Percentiles rank a stretch among this genome's conserved stretches.
These are phyloP conservation scores for Fraxinus baroniana DNA, from an alignment of 305 asterid species.

Conservation along the genomic window DNA sequence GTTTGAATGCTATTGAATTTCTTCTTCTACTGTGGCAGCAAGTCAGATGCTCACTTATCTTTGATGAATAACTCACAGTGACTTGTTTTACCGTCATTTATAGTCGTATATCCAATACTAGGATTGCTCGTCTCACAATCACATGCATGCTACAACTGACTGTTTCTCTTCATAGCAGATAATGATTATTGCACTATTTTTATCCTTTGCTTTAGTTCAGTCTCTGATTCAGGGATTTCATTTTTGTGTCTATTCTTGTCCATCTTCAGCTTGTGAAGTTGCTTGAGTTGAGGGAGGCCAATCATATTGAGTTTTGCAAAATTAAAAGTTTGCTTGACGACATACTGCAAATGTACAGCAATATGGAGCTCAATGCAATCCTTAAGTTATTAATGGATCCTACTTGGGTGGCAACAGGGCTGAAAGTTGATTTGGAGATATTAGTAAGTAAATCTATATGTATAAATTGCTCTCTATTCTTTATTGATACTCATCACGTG, in stretches of 20 bases:
- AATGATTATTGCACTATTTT: neutral
- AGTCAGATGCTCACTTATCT: neutral
- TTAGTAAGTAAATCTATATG: conserved; percentile 51
- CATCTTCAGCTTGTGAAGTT: conserved; percentile 85
- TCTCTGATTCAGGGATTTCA: neutral
- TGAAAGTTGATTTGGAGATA: conserved; percentile 71
- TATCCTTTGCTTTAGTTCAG: neutral
- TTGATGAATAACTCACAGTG: neutral
- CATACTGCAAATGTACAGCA: conserved; percentile 53
- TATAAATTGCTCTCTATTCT: neutral
- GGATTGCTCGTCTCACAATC: neutral
- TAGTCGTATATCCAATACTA: neutral
- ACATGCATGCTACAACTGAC: neutral
- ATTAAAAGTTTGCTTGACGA: conserved; percentile 81
- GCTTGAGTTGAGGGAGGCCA: conserved; percentile 92
- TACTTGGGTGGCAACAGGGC: conserved; percentile 89
- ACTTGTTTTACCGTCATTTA: neutral
- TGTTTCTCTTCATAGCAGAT: neutral
- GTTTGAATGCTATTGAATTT: neutral
- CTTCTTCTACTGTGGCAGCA: neutral
- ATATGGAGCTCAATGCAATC: conserved; percentile 60
- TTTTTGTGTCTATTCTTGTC: conserved; percentile 15
- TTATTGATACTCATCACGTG: neutral
- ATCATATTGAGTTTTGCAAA: conserved; percentile 95
- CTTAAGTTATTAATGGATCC: conserved; percentile 74